These are phyloP conservation scores for Candida manassasensis DNA, from an alignment of 805 yeast genomes.

Conservation along the genomic window DNA sequence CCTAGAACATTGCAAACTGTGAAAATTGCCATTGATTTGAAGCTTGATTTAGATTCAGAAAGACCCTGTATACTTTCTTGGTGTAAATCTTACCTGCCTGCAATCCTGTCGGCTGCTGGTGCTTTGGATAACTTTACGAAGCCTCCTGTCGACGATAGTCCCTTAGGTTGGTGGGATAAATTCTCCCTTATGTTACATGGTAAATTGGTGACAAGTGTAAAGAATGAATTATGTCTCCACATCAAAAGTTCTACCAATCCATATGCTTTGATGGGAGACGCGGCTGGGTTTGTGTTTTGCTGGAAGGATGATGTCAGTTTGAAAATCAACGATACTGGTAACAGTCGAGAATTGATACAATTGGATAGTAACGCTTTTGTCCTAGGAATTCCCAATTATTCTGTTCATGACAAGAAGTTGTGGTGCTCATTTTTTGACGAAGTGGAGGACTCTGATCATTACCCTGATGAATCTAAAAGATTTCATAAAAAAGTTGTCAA, in stretches of 20 bases:
- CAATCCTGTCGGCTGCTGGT: conserved; percentile 44
- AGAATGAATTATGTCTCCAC: conserved; percentile 53
- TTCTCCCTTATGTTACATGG: conserved; percentile 54
- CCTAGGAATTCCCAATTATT: conserved; percentile 52
- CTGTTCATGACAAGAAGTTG: conserved; percentile 26
- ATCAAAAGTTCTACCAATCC: conserved; percentile 61
- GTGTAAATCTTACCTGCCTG: conserved; percentile 62
- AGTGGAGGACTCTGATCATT: conserved; percentile 14
- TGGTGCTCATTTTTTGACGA: conserved; percentile 36
- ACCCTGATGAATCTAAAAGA: conserved; percentile 26
- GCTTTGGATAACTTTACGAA: conserved; percentile 44
- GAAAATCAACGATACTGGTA: conserved; percentile 45
- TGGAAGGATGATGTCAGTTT: conserved; percentile 56
- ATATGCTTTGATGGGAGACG: conserved; percentile 49
- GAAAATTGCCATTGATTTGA: conserved; percentile 49
- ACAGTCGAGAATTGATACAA: conserved; percentile 46
- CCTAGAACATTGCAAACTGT: conserved; percentile 63
- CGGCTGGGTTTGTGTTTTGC: conserved; percentile 60
- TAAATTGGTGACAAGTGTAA: conserved; percentile 41
- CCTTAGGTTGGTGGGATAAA: conserved; percentile 50
- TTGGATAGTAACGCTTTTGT: conserved; percentile 54
- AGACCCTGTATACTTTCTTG: conserved; percentile 53
- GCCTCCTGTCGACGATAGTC: conserved; percentile 41
- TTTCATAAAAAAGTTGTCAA: conserved; percentile 46
- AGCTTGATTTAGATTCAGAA: conserved; percentile 40